Base-by-base conservation (phyloP, 2,329 filamentous ascomycete genomes). In the Colletotrichum higginsianum region DNA sequence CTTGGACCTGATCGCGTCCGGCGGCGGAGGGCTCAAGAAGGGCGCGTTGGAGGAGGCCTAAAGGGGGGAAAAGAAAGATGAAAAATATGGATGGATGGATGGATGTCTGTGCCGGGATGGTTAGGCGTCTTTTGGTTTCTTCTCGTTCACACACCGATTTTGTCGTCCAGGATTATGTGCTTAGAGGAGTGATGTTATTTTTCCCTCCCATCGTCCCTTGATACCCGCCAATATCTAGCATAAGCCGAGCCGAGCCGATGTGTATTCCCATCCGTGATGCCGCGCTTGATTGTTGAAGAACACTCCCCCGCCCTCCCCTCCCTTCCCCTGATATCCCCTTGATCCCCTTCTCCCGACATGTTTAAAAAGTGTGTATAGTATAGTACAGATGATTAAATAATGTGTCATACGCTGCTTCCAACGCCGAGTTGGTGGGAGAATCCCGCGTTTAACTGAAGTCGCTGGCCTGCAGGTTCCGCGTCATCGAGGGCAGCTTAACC, bases 391-490 rank as follows among this genome's bases (percentile, higher is more conserved):
- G 58, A 72, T 68, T 71, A 64, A 67, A 64, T 61, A 57, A 46
- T 16, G 38, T 50, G 23, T n/a, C 30, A 40, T 58, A 52, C 26
- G 46, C n/a, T n/a, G 68, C 69, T 63, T 55, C 68, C 52, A 60
- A 69, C 58, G 65, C 69, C 42, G 23, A 50, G n/a, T 47, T 66
- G 70, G 26, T 53, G 15, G 18, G 44, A 11, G 44, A 4, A 7
- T 23, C 16, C 13, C 16, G 15, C 5, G 40, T 42, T 38, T 82
- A 80, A 78, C 86, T 85, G 78, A 99, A 99, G 83, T 99, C 96
- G 82, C 94, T 97, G 16, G 94, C 94, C 84, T 99, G 96, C 83
- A 99, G 79, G 80, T 99, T 99, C 81, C 96, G 89, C 75, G 96
- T 98, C 95, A 98, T 98, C 47, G 91, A 91, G 15, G 96, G 96